These are phyloP conservation scores for Retiboletus fuscus DNA, from an alignment of 1,284 basidiomycete genomes.

Conservation along the genomic window DNA sequence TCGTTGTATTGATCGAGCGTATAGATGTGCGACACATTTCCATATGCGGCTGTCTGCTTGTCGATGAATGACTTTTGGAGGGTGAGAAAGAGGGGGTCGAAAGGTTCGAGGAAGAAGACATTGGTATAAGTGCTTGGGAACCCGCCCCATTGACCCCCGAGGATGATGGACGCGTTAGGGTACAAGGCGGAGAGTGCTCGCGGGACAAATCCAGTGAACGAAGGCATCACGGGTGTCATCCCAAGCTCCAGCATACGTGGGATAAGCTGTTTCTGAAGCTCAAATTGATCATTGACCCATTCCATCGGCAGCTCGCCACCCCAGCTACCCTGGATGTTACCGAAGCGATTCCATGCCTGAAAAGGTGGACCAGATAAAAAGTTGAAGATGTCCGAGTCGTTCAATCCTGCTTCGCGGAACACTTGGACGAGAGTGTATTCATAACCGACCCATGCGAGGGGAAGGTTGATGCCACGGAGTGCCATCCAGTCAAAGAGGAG, in stretches of 20 bases:
- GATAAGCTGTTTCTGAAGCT: slow-evolving; percentile 53
- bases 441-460: slow-evolving; percentile 58
- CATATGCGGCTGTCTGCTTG: slow-evolving; percentile 56
- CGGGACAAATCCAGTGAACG: slow-evolving; percentile 60
- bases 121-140: slow-evolving; percentile 52
- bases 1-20: slow-evolving; percentile 62
- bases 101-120: slow-evolving; percentile 57
- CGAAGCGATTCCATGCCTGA: slow-evolving; percentile 58
- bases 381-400: slow-evolving; percentile 49
- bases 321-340: slow-evolving; percentile 59
- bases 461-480: slow-evolving; percentile 58
- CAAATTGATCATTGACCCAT: slow-evolving; percentile 56
- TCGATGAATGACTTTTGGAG: slow-evolving; percentile 56
- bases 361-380: slow-evolving; percentile 58
- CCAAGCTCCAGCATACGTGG: slow-evolving; percentile 59
- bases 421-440: slow-evolving; percentile 54
- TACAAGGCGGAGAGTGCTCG: slow-evolving; percentile 48
- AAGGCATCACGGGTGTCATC: slow-evolving; percentile 58
- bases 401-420: slow-evolving; percentile 54
- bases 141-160: slow-evolving; percentile 52
- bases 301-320: slow-evolving; percentile 50
- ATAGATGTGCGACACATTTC: slow-evolving; percentile 56
- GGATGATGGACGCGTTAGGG: slow-evolving; percentile 54
- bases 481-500: slow-evolving; percentile 59
- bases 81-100: slow-evolving; percentile 53